Conservation (phyloP, 2,329 filamentous ascomycete species). For the Sporothrix variecibatus region DNA sequence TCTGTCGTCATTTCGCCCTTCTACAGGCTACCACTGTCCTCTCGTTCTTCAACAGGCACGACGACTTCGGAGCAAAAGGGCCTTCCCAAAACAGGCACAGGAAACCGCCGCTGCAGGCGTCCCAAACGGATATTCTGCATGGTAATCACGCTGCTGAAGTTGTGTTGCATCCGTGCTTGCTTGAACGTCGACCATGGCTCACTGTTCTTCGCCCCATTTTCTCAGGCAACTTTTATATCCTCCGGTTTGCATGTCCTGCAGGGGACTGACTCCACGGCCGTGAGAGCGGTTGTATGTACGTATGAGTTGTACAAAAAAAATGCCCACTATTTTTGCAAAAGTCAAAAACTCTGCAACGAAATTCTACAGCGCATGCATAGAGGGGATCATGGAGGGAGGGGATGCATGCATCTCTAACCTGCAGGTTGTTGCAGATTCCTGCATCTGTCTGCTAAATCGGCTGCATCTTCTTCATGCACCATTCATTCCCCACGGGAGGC, state of each 20-base stretch:
- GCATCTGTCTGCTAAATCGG: background rate
- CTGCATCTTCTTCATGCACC: background rate
- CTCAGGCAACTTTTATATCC: background rate
- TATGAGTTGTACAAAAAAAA: conserved; percentile 10
- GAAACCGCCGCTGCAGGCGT: background rate
- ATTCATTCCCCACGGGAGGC: background rate
- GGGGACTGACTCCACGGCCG: background rate
- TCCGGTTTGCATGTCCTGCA: background rate
- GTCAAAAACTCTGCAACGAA: background rate
- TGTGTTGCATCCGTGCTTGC: conserved; percentile 4
- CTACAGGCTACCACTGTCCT: too few species aligned
- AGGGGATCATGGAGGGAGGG: too few species aligned
- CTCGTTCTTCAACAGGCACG: background rate
- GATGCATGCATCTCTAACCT: background rate
- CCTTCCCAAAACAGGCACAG: background rate
- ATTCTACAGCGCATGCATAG: background rate
- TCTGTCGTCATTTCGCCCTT: background rate
- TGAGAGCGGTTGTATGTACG: background rate
- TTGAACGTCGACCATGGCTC: background rate
- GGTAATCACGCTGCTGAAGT: background rate
- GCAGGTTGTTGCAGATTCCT: background rate
- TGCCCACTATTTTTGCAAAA: background rate
- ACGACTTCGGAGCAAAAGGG: background rate
- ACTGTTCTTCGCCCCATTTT: background rate
- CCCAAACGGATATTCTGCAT: conserved; percentile 1